phyloP scores from a whole-genome alignment of 441 rosid genomes.

The Pelargonium cotyledonis region DNA sequence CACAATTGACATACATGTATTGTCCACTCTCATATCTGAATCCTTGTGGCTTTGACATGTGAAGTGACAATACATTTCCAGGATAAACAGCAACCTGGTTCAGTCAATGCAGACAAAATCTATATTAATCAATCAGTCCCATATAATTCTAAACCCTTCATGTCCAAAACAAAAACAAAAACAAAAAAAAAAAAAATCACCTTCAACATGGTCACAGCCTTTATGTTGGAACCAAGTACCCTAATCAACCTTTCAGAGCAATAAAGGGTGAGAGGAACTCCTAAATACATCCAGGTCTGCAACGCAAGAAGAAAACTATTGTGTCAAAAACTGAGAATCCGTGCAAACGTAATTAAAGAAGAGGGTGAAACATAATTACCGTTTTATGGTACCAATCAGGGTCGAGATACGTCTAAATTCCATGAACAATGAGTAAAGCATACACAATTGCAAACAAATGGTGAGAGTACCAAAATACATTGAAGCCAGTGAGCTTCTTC shows the following conservation, averaged over 20 bases:
- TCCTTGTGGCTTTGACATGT: slow-evolving; percentile 91
- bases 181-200: slow-evolving; percentile 31
- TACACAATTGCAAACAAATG: slow-evolving; percentile 59
- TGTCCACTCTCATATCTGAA: slow-evolving; percentile 93
- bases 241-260: slow-evolving; percentile 61
- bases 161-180: too few species aligned
- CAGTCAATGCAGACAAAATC: neutral
- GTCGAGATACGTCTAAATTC: slow-evolving; percentile 38
- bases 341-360: too few species aligned
- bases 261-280: slow-evolving; percentile 63
- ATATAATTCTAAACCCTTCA: too few species aligned
- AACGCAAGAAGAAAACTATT: neutral
- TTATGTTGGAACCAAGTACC: slow-evolving; percentile 72
- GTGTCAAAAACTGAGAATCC: neutral
- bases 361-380: slow-evolving; percentile 18
- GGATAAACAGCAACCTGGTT: slow-evolving; percentile 75
- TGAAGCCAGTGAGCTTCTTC: slow-evolving; percentile 50
- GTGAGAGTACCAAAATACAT: slow-evolving; percentile 69
- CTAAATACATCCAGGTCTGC: slow-evolving; percentile 94
- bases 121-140: too few species aligned
- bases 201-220: slow-evolving; percentile 70
- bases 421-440: slow-evolving; percentile 44
- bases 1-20: slow-evolving; percentile 84
- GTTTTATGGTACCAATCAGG: slow-evolving; percentile 48
- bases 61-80: slow-evolving; percentile 73